Evolutionary conservation across 169 alveolate species (phyloP).

Genomic region (Theileria equi): DNA sequence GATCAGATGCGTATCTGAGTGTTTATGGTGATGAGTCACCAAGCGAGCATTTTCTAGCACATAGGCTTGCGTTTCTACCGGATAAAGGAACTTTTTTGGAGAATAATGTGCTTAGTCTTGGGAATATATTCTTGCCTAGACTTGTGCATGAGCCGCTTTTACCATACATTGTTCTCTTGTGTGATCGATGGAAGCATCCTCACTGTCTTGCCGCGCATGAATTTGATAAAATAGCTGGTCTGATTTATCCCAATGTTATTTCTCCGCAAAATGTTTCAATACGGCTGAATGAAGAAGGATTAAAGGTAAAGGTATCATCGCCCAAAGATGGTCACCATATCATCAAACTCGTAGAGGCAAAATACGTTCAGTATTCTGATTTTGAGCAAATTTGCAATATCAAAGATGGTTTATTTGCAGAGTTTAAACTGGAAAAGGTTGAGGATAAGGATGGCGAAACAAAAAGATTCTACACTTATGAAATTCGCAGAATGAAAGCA

Average conservation of each 20-base stretch:
- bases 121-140: constrained; percentile 4
- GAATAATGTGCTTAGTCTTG: neutral
- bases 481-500: neutral
- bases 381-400: constrained; percentile 33
- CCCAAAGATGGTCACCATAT: neutral
- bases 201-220: constrained; percentile 39
- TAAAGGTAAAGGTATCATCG: neutral
- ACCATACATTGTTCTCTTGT: constrained; percentile 12
- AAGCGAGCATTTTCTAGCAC: neutral
- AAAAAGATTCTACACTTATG: neutral
- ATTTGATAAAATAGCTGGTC: constrained; percentile 18
- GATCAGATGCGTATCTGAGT: constrained; percentile 1
- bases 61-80: constrained; percentile 9
- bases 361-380: constrained; percentile 1
- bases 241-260: constrained; percentile 17
- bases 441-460: neutral
- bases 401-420: neutral
- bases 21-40: neutral
- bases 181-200: constrained; percentile 55
- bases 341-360: constrained; percentile 16
- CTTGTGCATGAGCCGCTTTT: neutral
- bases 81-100: neutral
- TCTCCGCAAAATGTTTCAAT: neutral
- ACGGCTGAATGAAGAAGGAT: constrained; percentile 1
- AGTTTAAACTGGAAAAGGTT: neutral